These are phyloP conservation scores for Ophiostoma piceae DNA, from an alignment of 2,329 filamentous ascomycete genomes.

Conservation along the genomic window DNA sequence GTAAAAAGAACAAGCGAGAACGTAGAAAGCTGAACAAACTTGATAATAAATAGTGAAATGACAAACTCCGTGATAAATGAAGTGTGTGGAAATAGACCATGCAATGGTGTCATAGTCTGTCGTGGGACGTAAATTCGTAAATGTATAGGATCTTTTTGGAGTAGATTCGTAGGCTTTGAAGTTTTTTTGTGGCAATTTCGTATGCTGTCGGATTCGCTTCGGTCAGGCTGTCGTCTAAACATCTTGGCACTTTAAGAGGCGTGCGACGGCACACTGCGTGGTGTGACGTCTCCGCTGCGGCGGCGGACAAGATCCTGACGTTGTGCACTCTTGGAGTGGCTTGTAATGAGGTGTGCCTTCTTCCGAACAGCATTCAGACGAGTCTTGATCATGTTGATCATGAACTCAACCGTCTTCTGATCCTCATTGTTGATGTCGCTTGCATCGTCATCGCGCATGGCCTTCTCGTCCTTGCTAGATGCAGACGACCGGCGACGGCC, in stretches of 20 bases:
- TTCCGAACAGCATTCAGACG: slow-evolving; percentile 53
- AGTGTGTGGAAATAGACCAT: background rate
- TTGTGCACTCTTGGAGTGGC: slow-evolving; percentile 48
- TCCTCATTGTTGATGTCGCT: slow-evolving; percentile 62
- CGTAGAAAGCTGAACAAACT: background rate
- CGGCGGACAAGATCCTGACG: slow-evolving; percentile 42
- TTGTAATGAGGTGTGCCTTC: slow-evolving; percentile 57
- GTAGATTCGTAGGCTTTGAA: background rate
- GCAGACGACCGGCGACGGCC: slow-evolving; percentile 33
- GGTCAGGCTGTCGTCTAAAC: background rate
- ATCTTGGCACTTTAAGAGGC: slow-evolving; percentile 33
- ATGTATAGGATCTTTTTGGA: slow-evolving; percentile 7
- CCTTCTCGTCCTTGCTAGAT: slow-evolving; percentile 37
- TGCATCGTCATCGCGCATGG: slow-evolving; percentile 39
- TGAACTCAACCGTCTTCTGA: slow-evolving; percentile 65
- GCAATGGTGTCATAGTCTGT: background rate
- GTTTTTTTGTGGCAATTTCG: background rate
- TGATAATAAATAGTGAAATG: background rate
- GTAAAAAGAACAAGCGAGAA: background rate
- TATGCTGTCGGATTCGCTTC: background rate
- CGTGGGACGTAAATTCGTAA: slow-evolving; percentile 15
- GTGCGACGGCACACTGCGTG: slow-evolving; percentile 49
- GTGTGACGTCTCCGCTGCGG: slow-evolving; percentile 52
- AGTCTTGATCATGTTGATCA: slow-evolving; percentile 58
- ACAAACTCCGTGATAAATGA: slow-evolving; percentile 10